Evolutionary conservation across 805 yeast species (phyloP).

Genomic region (Hyphopichia homilentoma): DNA sequence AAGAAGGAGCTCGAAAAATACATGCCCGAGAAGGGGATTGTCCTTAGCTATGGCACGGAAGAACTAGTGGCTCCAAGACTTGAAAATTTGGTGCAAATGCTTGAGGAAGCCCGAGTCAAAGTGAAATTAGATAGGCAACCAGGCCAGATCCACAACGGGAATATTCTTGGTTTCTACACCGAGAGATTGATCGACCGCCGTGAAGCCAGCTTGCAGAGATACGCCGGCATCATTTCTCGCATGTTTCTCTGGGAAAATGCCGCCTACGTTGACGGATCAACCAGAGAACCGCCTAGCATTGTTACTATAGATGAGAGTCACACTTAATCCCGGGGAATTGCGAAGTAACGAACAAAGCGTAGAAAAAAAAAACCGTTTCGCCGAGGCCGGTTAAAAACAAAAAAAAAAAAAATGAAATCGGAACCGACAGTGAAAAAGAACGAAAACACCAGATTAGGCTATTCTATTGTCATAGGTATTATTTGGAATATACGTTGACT

Average conservation of each 20-base stretch:
- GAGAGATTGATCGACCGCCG: conserved; percentile 42
- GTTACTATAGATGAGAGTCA: conserved; percentile 12
- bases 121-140: conserved; percentile 29
- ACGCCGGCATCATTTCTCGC: conserved; percentile 39
- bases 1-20: conserved; percentile 34
- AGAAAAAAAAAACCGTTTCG: no score
- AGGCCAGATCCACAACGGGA: conserved; percentile 47
- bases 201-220: conserved; percentile 36
- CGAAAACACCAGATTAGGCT: background rate
- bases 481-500: no score
- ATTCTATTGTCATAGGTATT: no score
- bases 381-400: background rate
- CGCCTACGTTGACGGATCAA: conserved; percentile 16
- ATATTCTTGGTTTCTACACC: conserved; percentile 35
- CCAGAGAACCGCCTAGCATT: conserved; percentile 8
- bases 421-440: background rate
- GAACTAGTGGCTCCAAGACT: conserved; percentile 31
- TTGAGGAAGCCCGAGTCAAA: conserved; percentile 20
- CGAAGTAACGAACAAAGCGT: no score
- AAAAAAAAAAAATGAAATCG: background rate
- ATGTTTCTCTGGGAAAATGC: conserved; percentile 38
- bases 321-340: no score
- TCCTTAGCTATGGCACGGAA: conserved; percentile 40
- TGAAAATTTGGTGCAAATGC: conserved; percentile 13
- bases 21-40: conserved; percentile 38